Evolutionary conservation across 225 moss, liverwort and hornwort species (phyloP).

Genomic region (Sphagnum tenellum): DNA sequence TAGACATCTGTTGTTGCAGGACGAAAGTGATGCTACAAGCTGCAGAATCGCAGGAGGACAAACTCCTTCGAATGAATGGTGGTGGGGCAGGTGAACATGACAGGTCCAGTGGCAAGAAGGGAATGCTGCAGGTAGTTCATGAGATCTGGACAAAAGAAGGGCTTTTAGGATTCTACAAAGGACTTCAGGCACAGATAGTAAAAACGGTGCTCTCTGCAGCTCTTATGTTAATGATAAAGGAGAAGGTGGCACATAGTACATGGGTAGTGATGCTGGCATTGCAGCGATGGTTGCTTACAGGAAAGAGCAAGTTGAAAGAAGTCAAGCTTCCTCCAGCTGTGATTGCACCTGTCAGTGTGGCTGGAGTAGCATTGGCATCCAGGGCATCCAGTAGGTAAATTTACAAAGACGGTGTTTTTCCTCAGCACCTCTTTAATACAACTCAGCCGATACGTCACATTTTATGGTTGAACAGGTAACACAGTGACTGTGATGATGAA

Average conservation of each 20-base stretch:
- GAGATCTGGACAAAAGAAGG: slow-evolving; percentile 72
- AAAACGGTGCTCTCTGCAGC: slow-evolving; percentile 91
- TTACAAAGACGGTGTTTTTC: too few relatives aligned
- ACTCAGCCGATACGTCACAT: too few relatives aligned
- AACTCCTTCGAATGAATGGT: slow-evolving; percentile 20
- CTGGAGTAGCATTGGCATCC: slow-evolving; percentile 44
- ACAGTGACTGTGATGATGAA: too few relatives aligned
- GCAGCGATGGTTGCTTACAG: slow-evolving; percentile 38
- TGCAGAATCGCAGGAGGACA: slow-evolving; percentile 66
- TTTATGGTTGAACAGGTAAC: too few relatives aligned
- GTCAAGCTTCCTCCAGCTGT: slow-evolving; percentile 35
- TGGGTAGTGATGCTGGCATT: slow-evolving; percentile 68
- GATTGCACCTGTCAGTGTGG: slow-evolving; percentile 25
- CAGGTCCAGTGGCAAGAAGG: slow-evolving; percentile 13
- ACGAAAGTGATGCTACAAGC: slow-evolving; percentile 87
- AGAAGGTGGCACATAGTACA: slow-evolving; percentile 67
- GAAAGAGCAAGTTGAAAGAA: slow-evolving; percentile 36
- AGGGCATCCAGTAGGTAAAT: slow-evolving; percentile 23
- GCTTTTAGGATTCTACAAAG: slow-evolving; percentile 69
- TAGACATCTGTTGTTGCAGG: slow-evolving; percentile 18
- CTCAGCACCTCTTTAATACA: too few relatives aligned
- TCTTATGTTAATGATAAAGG: slow-evolving; percentile 92
- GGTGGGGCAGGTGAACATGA: background rate
- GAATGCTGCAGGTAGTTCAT: slow-evolving; percentile 59
- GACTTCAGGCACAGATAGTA: slow-evolving; percentile 77